Conservation (phyloP, 345 rosid genomes). For the Gossypium ekmanianum region DNA sequence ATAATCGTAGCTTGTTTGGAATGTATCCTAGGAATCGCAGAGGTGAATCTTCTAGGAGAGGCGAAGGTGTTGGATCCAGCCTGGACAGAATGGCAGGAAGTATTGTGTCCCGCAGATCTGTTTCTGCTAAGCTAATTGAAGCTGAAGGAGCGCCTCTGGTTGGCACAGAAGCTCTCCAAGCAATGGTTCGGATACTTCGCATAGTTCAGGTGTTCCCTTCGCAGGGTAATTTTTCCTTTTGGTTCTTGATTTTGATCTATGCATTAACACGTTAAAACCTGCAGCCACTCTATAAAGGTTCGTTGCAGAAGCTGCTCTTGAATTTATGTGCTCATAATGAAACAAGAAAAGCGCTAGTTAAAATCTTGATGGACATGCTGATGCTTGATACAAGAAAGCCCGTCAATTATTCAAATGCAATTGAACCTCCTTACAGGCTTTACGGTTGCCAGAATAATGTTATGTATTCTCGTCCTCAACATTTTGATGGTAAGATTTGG, state of each 20-base stretch:
- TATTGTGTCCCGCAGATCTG: conserved; percentile 59
- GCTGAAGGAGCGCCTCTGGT: conserved; percentile 90
- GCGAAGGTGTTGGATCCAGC: conserved; percentile 64
- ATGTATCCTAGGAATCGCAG: conserved; percentile 95
- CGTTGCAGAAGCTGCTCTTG: conserved; percentile 85
- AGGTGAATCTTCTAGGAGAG: conserved; percentile 89
- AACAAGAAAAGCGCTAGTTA: conserved; percentile 72
- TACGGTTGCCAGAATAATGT: conserved; percentile 91
- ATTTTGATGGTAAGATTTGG: conserved; percentile 64
- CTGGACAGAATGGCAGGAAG: conserved; percentile 57
- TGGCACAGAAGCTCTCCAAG: conserved; percentile 70
- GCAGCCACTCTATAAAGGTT: conserved; percentile 96
- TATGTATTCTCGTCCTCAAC: conserved; percentile 88
- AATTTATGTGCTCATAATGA: conserved; percentile 90
- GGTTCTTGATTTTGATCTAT: conserved; percentile 10
- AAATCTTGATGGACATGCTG: conserved; percentile 82
- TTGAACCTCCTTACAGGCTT: conserved; percentile 72
- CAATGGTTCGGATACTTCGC: conserved; percentile 86
- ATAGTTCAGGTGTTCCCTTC: conserved; percentile 70
- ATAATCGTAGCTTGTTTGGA: conserved; percentile 75
- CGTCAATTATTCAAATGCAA: conserved; percentile 34
- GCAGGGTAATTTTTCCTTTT: neutral
- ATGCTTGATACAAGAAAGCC: conserved; percentile 69
- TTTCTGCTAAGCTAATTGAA: conserved; percentile 66
- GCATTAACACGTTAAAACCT: conserved; percentile 16